These are phyloP conservation scores for Coffea eugenioides DNA, from an alignment of 257 asterid species.

Conservation along the genomic window DNA sequence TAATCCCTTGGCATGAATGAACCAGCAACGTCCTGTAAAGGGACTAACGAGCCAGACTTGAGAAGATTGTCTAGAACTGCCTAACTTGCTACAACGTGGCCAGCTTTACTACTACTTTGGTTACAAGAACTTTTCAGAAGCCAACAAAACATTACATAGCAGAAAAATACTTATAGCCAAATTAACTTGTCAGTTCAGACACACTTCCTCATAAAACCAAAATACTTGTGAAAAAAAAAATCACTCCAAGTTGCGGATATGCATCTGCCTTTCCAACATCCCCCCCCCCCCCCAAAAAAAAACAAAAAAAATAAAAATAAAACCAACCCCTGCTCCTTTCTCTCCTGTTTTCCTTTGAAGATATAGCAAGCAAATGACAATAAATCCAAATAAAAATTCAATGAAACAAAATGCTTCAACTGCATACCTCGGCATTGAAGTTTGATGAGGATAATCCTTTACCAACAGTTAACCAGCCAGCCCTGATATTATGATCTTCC, in stretches of 20 bases:
- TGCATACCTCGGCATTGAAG: slow-evolving; percentile 75
- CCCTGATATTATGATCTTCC: slow-evolving; percentile 93
- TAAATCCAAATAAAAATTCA: background rate
- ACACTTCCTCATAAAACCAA: background rate
- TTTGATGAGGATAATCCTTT: slow-evolving; percentile 85
- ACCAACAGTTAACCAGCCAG: slow-evolving; percentile 99
- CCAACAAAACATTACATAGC: background rate
- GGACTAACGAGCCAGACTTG: background rate
- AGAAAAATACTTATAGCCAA: background rate
- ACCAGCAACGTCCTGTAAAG: background rate
- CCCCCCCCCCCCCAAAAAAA: background rate
- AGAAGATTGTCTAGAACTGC: background rate
- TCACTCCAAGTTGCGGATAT: background rate
- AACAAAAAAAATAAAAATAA: no score
- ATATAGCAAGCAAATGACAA: background rate
- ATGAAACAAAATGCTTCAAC: background rate
- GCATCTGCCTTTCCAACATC: background rate
- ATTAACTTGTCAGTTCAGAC: background rate
- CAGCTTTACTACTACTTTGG: background rate
- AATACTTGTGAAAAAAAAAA: background rate
- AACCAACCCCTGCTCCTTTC: background rate
- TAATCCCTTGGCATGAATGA: background rate
- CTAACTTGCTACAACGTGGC: background rate
- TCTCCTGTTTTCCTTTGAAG: background rate
- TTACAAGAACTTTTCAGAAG: background rate